Conservation (phyloP, 2,329 filamentous ascomycete genomes). For the Ascomycota sp. region DNA sequence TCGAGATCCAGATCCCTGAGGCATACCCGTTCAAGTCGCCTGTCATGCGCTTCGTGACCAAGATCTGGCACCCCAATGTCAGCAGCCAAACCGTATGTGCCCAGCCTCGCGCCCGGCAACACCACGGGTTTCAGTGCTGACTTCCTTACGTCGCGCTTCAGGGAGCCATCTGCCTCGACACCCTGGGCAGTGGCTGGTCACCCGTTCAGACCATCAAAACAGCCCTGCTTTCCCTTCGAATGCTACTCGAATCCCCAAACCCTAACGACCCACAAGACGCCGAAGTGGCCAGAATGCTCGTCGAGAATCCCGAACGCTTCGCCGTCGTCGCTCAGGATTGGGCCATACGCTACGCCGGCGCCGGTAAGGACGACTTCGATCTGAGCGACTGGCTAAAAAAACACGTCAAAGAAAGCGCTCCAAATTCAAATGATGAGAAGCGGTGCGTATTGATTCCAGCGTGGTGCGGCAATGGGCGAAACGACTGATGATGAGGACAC, state of each 20-base stretch:
- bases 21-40: constrained; percentile 90
- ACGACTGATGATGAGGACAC: constrained; percentile 1
- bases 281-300: constrained; percentile 77
- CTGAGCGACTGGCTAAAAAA: constrained; percentile 22
- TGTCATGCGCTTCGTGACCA: constrained; percentile 74
- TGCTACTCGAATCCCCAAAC: constrained; percentile 78
- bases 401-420: constrained; percentile 18
- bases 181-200: constrained; percentile 73
- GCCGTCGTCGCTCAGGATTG: constrained; percentile 68
- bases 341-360: constrained; percentile 65
- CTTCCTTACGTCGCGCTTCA: constrained; percentile 21
- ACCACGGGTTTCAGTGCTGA: too few species aligned
- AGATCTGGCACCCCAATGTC: constrained; percentile 93
- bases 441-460: constrained; percentile 8
- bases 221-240: constrained; percentile 76
- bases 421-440: constrained; percentile 4
- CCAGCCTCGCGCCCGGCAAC: neutral
- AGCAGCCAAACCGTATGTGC: constrained; percentile 66
- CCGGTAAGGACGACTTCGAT: constrained; percentile 28
- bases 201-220: constrained; percentile 93
- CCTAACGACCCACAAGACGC: constrained; percentile 93
- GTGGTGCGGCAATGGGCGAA: neutral
- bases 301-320: constrained; percentile 58
- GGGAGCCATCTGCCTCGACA: constrained; percentile 95
- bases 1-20: constrained; percentile 71